These are phyloP conservation scores for Lachnellula arida DNA, from an alignment of 2,329 filamentous ascomycete species.

Conservation along the genomic window DNA sequence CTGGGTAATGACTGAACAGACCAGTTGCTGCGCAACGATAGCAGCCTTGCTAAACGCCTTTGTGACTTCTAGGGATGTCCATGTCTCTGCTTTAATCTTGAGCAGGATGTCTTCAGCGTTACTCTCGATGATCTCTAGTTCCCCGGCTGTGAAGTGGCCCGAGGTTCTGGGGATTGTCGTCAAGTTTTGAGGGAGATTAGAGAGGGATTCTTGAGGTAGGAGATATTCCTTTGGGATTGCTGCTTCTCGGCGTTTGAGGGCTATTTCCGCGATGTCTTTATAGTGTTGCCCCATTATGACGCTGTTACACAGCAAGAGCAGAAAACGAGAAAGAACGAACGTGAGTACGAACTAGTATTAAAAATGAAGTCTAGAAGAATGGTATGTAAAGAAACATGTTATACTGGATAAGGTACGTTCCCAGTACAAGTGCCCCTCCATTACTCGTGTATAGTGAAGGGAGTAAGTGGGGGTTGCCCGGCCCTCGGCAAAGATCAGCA, in stretches of 20 bases:
- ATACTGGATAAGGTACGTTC: background rate
- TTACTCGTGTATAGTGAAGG: background rate
- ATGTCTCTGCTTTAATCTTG: conserved; percentile 35
- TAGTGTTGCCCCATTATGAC: conserved; percentile 31
- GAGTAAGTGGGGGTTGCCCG: background rate
- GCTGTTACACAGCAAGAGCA: background rate
- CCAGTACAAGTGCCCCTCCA: background rate
- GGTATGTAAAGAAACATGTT: background rate
- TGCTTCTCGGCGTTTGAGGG: conserved; percentile 32
- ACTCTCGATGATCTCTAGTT: conserved; percentile 45
- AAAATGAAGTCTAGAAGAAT: background rate
- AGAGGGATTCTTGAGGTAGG: conserved; percentile 20
- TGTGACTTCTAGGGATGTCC: conserved; percentile 48
- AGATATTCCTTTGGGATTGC: conserved; percentile 30
- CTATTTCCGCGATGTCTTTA: conserved; percentile 35
- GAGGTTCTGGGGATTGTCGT: conserved; percentile 24
- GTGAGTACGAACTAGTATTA: background rate
- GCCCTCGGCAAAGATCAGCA: background rate
- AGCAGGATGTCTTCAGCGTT: conserved; percentile 32
- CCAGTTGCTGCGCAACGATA: conserved; percentile 50
- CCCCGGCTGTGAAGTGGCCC: conserved; percentile 32
- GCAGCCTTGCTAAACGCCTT: conserved; percentile 51
- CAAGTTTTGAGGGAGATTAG: conserved; percentile 23
- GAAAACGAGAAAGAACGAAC: background rate
- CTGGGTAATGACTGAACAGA: conserved; percentile 22